phyloP scores from a whole-genome alignment of 768 basidiomycete genomes.

The Kwoniella newhampshirensis region DNA sequence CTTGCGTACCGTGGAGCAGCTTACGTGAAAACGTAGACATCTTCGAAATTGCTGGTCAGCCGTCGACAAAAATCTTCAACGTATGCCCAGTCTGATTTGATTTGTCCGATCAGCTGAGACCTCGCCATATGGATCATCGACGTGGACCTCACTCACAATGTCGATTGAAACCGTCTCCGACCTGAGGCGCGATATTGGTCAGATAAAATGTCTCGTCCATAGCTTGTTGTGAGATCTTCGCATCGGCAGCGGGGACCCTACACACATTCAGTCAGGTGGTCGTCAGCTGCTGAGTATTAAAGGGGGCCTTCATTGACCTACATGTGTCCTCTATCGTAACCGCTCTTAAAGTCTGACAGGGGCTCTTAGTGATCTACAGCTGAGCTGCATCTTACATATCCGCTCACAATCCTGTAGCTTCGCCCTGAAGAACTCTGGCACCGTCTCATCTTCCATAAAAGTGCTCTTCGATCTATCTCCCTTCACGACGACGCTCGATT shows the following conservation, averaged over 20 bases:
- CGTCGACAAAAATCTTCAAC: constrained; percentile 92
- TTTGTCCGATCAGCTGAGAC: not conserved
- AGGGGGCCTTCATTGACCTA: constrained; percentile 54
- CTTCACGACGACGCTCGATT: constrained; percentile 31
- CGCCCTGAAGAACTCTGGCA: constrained; percentile 77
- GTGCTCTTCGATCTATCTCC: constrained; percentile 73
- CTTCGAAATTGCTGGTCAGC: constrained; percentile 79
- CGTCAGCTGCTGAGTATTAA: not conserved
- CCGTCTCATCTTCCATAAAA: constrained; percentile 77
- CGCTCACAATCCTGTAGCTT: constrained; percentile 69
- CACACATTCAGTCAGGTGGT: too few species aligned
- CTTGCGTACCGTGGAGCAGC: constrained; percentile 2
- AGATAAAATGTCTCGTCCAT: constrained; percentile 97
- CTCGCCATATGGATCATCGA: not conserved
- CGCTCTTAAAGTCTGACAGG: constrained; percentile 69
- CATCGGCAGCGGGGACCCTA: constrained; percentile 96
- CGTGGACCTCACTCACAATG: constrained; percentile 66
- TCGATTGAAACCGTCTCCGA: constrained; percentile 94
- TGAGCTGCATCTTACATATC: not conserved
- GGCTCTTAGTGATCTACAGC: constrained; percentile 2
- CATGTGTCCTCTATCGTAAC: constrained; percentile 98
- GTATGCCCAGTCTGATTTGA: constrained; percentile 85
- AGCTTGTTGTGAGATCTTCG: constrained; percentile 81
- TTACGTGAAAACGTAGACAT: constrained; percentile 93
- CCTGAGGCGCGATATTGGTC: constrained; percentile 96